Conservation (phyloP, 1,284 basidiomycete genomes). For the Serendipita sp. region DNA sequence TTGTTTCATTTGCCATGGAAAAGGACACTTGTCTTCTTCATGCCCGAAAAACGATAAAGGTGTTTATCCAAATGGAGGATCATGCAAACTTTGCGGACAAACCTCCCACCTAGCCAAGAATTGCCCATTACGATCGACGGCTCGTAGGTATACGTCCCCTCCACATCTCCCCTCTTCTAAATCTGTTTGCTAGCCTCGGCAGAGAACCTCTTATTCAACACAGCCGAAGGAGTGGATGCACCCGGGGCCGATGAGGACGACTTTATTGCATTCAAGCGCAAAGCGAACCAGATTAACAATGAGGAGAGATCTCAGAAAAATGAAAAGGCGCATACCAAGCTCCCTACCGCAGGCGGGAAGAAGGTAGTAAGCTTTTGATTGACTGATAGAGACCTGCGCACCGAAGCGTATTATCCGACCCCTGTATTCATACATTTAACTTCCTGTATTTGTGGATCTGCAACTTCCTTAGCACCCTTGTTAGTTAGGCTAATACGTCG, state of each 20-base stretch:
- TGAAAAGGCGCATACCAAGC: constrained; percentile 23
- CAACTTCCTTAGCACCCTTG: no score
- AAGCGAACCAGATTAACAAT: constrained; percentile 41
- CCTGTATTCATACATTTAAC: no score
- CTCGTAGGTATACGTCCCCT: constrained; percentile 12
- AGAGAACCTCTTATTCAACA: constrained; percentile 23
- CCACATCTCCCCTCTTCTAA: background rate
- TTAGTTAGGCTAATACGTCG: no score
- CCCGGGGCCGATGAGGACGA: constrained; percentile 86
- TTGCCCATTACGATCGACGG: constrained; percentile 56
- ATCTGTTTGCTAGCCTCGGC: constrained; percentile 12
- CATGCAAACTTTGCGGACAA: constrained; percentile 76
- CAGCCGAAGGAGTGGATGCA: constrained; percentile 34
- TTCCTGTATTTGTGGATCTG: no score
- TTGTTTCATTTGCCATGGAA: constrained; percentile 77
- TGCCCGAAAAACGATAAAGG: constrained; percentile 78
- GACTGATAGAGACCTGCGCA: no score
- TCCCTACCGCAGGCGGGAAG: background rate
- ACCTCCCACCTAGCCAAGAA: constrained; percentile 78
- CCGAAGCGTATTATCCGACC: no score
- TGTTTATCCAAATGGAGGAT: constrained; percentile 82
- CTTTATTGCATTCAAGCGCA: constrained; percentile 67
- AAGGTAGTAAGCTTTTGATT: background rate
- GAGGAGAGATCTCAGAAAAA: constrained; percentile 39
- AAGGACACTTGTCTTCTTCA: constrained; percentile 67